These are phyloP conservation scores for Solanum clarkiae DNA, from an alignment of 257 asterid genomes.

Conservation along the genomic window DNA sequence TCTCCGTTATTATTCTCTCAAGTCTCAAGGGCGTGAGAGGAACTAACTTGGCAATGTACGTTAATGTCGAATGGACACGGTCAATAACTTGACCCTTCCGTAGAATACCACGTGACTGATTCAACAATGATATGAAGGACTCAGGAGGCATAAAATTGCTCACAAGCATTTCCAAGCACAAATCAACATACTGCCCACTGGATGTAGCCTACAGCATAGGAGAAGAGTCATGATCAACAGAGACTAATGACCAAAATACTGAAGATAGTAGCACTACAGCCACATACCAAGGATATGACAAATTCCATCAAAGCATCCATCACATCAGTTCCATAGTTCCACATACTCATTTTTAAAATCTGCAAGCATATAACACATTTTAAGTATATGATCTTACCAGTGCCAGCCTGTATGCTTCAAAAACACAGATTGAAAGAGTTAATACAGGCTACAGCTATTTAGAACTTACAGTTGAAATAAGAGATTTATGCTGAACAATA, in stretches of 20 bases:
- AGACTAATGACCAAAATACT: neutral
- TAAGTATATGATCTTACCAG: neutral
- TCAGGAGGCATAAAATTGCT: conserved; percentile 66
- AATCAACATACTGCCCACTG: conserved; percentile 53
- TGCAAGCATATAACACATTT: conserved; percentile 8
- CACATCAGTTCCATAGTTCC: conserved; percentile 75
- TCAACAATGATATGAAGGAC: conserved; percentile 30
- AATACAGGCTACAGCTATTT: neutral
- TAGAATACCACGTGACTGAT: conserved; percentile 44
- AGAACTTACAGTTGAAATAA: conserved; percentile 61
- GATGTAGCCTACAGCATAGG: conserved; percentile 54
- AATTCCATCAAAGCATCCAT: conserved; percentile 75
- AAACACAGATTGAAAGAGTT: neutral
- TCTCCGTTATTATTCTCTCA: conserved; percentile 43
- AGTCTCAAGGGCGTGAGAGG: conserved; percentile 77
- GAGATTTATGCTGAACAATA: conserved; percentile 52
- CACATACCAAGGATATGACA: conserved; percentile 56
- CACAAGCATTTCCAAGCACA: conserved; percentile 81
- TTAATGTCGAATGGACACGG: conserved; percentile 63
- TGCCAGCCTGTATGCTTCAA: neutral
- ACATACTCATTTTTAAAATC: conserved; percentile 68
- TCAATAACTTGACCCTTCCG: conserved; percentile 71
- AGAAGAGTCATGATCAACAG: neutral
- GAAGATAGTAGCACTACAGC: neutral
- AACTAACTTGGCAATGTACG: conserved; percentile 47